Base-by-base conservation (phyloP, 2,329 filamentous ascomycete species). In the Fusarium compactum region DNA sequence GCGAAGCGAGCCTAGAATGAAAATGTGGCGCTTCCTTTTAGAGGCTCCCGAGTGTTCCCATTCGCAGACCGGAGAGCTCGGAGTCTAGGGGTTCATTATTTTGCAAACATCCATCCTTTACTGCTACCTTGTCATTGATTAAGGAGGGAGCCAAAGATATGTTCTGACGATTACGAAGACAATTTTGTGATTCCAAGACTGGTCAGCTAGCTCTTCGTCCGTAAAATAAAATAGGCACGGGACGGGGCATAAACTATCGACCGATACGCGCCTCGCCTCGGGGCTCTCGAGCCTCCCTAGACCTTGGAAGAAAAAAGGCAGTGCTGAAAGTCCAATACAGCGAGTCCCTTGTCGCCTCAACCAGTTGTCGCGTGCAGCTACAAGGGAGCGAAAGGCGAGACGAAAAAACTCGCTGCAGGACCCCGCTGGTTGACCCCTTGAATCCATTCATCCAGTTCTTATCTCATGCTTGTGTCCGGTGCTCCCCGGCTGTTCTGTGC, bases 61-160 rank as follows among this genome's bases (percentile, higher is more conserved):
- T 76, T 76, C 74, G 74, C 43, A 72, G 72, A 56, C 72, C 74
- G 74, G 72, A 76, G 61, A 62, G 69, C 70, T 76, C 74, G 74
- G 74, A 71, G 61, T 38, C 52, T 56, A 65, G 64, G 67, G 69
- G 50, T 51, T 27, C 38, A 25, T 58, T 22, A 45, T 57, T 53
- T 25, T 22, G 43, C 22, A 45, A 51, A 40, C 65, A 43, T 40
- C 58, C 56, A 56, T 45, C 52, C 47, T 63, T 58, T 69, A 62
- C 15, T 43, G 45, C 53, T 50, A 40, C 47, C 62, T 59, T 47
- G 68, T 65, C 51, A 58, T 45, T 41, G 25, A 58, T 64, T 51
- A 62, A 57, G 43, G 64, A 58, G 65, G 63, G 43, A 51, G 51
- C 58, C 30, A 53, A 32, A 48, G 43, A 51, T 57, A 18, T 47